Evolutionary conservation across 805 yeast species (phyloP), one percentile per base, ranked within the genome.

Genomic region (Barnettozyma californica): DNA sequence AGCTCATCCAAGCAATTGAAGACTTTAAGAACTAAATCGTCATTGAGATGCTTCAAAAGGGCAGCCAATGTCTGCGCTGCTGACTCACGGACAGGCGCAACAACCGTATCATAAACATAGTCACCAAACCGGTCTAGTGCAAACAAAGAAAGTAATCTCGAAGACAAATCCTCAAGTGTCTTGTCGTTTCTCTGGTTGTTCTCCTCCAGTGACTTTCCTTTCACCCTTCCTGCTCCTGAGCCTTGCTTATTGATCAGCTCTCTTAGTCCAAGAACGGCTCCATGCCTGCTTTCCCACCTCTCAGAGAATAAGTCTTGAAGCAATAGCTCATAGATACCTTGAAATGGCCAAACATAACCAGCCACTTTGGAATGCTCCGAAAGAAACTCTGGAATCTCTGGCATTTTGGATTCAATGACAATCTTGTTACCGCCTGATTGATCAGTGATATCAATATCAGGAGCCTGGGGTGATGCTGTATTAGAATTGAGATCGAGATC

Each of bases 81-180:
- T 33, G 96, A 89, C 67, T 95, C 99, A 61, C 99, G 73, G 5
- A 94, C 98, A 1, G 99, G 99, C 0, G 98, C 98, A 35, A 94
- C 95, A 13, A 94, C 99, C 7, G 96, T 95, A 62, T 94, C 99
- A 39, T 95, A 84, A 29, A 94, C 96, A 65, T 87, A 94, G 69
- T 94, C 99, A 42, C 97, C 98, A 68, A 94, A 94, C 57, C 98
- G 70, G 68, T 94, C 99, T 46, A 94, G 71, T 3, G 97, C 92
- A 66, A 94, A 88, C 11, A 94, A 71, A 6, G 95, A 85, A 60
- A 95, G 75, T 41, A 94, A 63, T 52, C 97, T 75, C 18, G 94
- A 88, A 3, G 95, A 84, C 49, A 92, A 72, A 66, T 94, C 98
- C 64, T 94, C 96, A 33, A 94, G 70, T 46, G 91, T 85, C 41